Percentiles rank a stretch among this genome's conserved stretches.
Evolutionary conservation across 257 asterid genomes (phyloP).

Genomic region (Solanum dulcamara): DNA sequence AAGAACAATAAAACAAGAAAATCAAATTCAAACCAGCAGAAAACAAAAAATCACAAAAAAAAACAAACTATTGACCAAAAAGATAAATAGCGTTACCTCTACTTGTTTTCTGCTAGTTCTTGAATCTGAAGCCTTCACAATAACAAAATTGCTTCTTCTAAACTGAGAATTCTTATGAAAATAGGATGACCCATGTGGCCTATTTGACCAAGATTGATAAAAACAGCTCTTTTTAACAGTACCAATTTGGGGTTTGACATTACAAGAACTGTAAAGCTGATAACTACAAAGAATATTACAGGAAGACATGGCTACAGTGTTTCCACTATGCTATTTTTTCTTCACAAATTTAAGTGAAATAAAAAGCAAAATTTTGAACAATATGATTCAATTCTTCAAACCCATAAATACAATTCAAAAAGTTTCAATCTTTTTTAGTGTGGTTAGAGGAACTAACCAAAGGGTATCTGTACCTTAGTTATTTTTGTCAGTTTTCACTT

Average conservation of each 20-base stretch:
- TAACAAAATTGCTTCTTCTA: slow-evolving; percentile 23
- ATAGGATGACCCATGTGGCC: slow-evolving; percentile 18
- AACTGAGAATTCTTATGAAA: slow-evolving; percentile 17
- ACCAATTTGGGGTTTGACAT: slow-evolving; percentile 27
- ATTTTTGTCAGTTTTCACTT: not conserved
- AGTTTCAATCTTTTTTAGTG: not conserved
- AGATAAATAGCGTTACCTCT: slow-evolving; percentile 41
- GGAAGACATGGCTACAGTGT: slow-evolving; percentile 34
- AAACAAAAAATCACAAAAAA: not conserved
- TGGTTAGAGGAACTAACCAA: not conserved
- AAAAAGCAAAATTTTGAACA: not conserved
- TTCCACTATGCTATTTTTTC: not conserved
- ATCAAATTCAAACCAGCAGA: not conserved
- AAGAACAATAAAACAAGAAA: not conserved
- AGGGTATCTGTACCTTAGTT: not conserved
- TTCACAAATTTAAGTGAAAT: not conserved
- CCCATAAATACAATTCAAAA: not conserved
- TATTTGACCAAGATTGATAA: slow-evolving; percentile 22
- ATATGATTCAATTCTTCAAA: not conserved
- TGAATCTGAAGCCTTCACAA: slow-evolving; percentile 52
- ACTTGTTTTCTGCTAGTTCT: slow-evolving; percentile 37
- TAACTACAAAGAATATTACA: slow-evolving; percentile 39
- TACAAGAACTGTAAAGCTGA: slow-evolving; percentile 25
- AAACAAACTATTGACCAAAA: not conserved
- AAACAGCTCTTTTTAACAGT: slow-evolving; percentile 25